Evolutionary conservation across 164 flowering plant genomes (phyloP).

Genomic region (Saururus chinensis): DNA sequence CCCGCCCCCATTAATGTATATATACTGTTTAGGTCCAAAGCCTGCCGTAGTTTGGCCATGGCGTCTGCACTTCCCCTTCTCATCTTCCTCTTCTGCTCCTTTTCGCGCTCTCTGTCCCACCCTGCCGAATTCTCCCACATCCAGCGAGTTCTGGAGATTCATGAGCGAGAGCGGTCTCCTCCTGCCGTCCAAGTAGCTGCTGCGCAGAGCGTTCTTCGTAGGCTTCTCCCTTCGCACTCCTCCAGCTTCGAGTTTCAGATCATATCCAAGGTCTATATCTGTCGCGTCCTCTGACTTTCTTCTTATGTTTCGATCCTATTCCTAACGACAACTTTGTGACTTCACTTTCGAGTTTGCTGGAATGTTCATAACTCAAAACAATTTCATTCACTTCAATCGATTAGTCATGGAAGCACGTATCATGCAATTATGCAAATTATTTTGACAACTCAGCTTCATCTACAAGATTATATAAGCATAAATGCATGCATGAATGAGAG

Average conservation of each 20-base stretch:
- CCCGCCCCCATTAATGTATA: not conserved
- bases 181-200: slow-evolving; percentile 46
- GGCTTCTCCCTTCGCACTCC: slow-evolving; percentile 54
- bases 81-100: slow-evolving; percentile 4
- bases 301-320: not conserved
- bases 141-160: slow-evolving; percentile 37
- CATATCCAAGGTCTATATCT: slow-evolving; percentile 32
- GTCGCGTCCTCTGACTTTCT: not conserved
- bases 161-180: slow-evolving; percentile 48
- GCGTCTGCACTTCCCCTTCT: slow-evolving; percentile 12
- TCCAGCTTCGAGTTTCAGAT: slow-evolving; percentile 49
- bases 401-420: too few relatives aligned
- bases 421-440: too few relatives aligned
- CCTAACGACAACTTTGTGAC: too few relatives aligned
- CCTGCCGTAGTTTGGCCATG: slow-evolving; percentile 2
- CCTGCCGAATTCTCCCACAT: slow-evolving; percentile 41
- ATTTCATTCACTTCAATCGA: too few relatives aligned
- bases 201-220: slow-evolving; percentile 33
- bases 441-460: too few relatives aligned
- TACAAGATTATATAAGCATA: too few relatives aligned
- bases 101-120: slow-evolving; percentile 17
- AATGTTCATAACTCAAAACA: too few relatives aligned
- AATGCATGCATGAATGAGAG: too few relatives aligned
- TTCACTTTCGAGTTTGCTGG: too few relatives aligned
- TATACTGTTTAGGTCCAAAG: not conserved